phyloP scores from a whole-genome alignment of 1,139 yeast species.

The Hansenula anomala region DNA sequence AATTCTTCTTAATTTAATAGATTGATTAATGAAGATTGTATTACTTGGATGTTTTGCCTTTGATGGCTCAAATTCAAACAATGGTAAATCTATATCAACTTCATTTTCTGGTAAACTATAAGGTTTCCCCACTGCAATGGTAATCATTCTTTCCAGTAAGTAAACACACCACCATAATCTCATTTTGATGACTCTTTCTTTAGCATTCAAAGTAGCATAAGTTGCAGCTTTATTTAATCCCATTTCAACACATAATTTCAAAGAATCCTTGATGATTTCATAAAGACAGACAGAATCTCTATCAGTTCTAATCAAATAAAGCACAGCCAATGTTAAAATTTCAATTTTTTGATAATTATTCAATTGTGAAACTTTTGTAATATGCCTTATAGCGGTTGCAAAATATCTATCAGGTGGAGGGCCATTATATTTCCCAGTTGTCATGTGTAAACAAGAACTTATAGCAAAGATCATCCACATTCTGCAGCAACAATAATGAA shows the following conservation, averaged over 20 bases:
- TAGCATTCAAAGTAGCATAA: constrained; percentile 25
- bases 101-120: constrained; percentile 41
- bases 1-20: constrained; percentile 45
- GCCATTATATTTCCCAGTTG: constrained; percentile 46
- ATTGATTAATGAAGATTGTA: constrained; percentile 46
- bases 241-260: constrained; percentile 35
- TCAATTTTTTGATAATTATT: constrained; percentile 42
- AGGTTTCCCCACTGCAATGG: constrained; percentile 52
- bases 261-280: constrained; percentile 45
- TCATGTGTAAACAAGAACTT: constrained; percentile 42
- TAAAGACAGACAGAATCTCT: constrained; percentile 48
- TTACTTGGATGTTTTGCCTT: constrained; percentile 29
- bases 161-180: constrained; percentile 59
- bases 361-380: constrained; percentile 37
- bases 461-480: constrained; percentile 47
- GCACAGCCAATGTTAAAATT: constrained; percentile 41
- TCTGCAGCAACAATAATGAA: constrained; percentile 45
- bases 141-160: constrained; percentile 48
- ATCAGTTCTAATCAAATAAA: constrained; percentile 52
- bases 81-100: constrained; percentile 40
- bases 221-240: constrained; percentile 34
- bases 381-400: constrained; percentile 51
- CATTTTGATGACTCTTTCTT: constrained; percentile 34
- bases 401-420: constrained; percentile 46
- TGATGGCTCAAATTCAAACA: constrained; percentile 37